Evolutionary conservation across 2,329 filamentous ascomycete genomes (phyloP).

Genomic region (Bipolaris bicolor): DNA sequence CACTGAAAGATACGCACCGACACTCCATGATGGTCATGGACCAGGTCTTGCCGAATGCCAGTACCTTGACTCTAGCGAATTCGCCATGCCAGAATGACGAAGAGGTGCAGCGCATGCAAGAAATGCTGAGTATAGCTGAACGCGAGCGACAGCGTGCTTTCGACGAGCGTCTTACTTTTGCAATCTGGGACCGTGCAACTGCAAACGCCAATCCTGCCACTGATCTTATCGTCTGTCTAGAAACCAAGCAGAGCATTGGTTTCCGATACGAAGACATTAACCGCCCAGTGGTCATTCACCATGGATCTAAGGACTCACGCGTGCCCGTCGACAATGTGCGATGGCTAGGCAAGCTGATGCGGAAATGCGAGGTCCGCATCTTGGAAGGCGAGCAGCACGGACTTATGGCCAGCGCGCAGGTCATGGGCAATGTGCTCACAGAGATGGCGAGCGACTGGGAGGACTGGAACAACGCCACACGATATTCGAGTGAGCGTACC

Average conservation of each 20-base stretch:
- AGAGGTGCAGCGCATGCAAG: conserved; percentile 43
- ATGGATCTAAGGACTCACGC: conserved; percentile 86
- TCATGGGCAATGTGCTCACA: conserved; percentile 93
- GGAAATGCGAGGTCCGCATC: conserved; percentile 86
- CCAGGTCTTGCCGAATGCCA: conserved; percentile 51
- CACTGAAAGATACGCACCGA: conserved; percentile 46
- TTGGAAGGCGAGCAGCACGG: conserved; percentile 93
- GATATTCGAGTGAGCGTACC: conserved; percentile 11
- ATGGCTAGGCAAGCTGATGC: conserved; percentile 95
- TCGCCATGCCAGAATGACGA: conserved; percentile 42
- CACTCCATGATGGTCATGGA: conserved; percentile 60
- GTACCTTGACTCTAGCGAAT: conserved; percentile 39
- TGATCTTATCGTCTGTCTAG: conserved; percentile 89
- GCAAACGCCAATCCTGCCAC: conserved; percentile 91
- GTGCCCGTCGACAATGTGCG: conserved; percentile 94
- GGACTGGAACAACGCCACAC: conserved; percentile 47
- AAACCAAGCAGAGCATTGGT: conserved; percentile 87
- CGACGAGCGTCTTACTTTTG: conserved; percentile 84
- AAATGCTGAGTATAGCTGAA: conserved; percentile 68
- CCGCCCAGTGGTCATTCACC: conserved; percentile 88
- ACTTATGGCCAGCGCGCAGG: conserved; percentile 88
- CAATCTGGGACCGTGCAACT: conserved; percentile 93
- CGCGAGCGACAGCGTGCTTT: conserved; percentile 77
- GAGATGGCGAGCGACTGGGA: conserved; percentile 92
- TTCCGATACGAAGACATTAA: conserved; percentile 98